Conservation (phyloP, 352 stramenopile genomes). For the Globisporangium yorkense region DNA sequence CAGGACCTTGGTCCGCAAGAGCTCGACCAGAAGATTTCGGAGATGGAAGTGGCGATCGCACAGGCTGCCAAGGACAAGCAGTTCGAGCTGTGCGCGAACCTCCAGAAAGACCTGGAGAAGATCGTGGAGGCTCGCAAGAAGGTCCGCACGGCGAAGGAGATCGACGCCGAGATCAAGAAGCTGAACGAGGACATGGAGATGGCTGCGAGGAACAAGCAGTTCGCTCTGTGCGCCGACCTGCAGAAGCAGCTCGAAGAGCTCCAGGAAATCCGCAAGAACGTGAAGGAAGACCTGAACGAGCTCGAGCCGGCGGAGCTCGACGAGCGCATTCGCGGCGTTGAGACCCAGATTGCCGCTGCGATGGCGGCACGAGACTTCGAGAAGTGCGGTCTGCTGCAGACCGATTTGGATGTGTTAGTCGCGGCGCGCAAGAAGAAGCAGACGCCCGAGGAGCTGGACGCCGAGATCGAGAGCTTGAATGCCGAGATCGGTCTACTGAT, state of each 20-base stretch:
- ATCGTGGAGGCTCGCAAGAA: conserved; percentile 78
- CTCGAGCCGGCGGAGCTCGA: conserved; percentile 78
- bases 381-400: conserved; percentile 66
- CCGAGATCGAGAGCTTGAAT: conserved; percentile 72
- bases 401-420: conserved; percentile 61
- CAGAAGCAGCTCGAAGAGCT: conserved; percentile 79
- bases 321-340: conserved; percentile 65
- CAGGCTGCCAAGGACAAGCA: conserved; percentile 78
- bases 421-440: conserved; percentile 81
- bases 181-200: conserved; percentile 76
- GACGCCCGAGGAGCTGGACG: conserved; percentile 77
- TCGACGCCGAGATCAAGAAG: conserved; percentile 74
- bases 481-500: conserved; percentile 56
- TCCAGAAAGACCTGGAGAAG: conserved; percentile 82
- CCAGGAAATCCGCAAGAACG: conserved; percentile 59
- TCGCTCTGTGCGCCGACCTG: conserved; percentile 70
- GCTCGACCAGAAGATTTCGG: conserved; percentile 66
- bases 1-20: conserved; percentile 72
- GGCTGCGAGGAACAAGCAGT: conserved; percentile 72
- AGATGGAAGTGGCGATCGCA: conserved; percentile 72
- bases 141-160: conserved; percentile 83
- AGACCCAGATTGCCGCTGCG: conserved; percentile 59
- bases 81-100: conserved; percentile 77
- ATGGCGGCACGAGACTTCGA: conserved; percentile 81
- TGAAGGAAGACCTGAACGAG: conserved; percentile 86